These are phyloP conservation scores for Arachis stenosperma DNA, from an alignment of 306 rosid genomes.

Conservation along the genomic window DNA sequence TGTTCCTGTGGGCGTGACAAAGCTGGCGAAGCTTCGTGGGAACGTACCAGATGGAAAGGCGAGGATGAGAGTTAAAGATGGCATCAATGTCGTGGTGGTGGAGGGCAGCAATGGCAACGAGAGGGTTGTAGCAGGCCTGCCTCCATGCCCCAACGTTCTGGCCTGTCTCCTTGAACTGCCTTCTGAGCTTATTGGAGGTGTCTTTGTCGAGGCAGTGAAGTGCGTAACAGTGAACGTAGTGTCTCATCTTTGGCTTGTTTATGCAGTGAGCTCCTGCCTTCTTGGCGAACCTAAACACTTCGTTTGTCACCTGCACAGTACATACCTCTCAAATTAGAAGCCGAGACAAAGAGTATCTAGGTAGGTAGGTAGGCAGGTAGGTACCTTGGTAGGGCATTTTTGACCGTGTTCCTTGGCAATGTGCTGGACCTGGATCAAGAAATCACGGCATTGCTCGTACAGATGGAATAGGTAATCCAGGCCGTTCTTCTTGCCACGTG, in stretches of 20 bases:
- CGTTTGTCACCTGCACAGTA: constrained; percentile 71
- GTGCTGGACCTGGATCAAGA: constrained; percentile 82
- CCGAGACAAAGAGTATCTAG: too few species aligned
- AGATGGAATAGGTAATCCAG: constrained; percentile 91
- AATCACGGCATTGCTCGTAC: constrained; percentile 90
- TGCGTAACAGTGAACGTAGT: constrained; percentile 94
- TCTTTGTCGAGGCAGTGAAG: constrained; percentile 83
- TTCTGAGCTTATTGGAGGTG: constrained; percentile 69
- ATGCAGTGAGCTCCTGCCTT: constrained; percentile 90
- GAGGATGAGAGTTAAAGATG: constrained; percentile 81
- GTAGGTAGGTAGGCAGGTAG: too few species aligned
- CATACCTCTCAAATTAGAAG: too few species aligned
- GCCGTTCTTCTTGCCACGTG: constrained; percentile 98
- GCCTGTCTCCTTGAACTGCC: constrained; percentile 71
- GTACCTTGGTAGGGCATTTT: constrained; percentile 97
- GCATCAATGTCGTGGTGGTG: constrained; percentile 94
- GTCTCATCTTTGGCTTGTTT: constrained; percentile 98
- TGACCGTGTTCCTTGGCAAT: constrained; percentile 89
- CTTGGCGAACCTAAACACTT: constrained; percentile 86
- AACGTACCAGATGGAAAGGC: constrained; percentile 89
- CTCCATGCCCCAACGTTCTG: constrained; percentile 94
- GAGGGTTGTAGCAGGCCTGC: constrained; percentile 81
- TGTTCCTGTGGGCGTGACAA: constrained; percentile 78
- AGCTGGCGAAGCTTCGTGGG: constrained; percentile 96
- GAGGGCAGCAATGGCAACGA: constrained; percentile 73